Percentiles rank a stretch among this genome's conserved stretches.
These are phyloP conservation scores for Lentinula guzmanii DNA, from an alignment of 768 basidiomycete species.

Conservation along the genomic window DNA sequence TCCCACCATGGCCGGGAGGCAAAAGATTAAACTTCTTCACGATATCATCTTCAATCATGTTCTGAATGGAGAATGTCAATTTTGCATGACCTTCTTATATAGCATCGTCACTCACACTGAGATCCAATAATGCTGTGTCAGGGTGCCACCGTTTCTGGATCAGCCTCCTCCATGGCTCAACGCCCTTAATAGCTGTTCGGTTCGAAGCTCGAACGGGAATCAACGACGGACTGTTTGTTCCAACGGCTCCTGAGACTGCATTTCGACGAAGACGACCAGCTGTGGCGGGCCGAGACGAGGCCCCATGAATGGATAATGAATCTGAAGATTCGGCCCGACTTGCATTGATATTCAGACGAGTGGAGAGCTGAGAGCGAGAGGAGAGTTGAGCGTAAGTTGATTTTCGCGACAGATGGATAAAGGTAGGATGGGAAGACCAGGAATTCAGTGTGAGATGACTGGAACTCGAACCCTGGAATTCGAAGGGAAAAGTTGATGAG, in stretches of 20 bases:
- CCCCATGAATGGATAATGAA: slow-evolving; percentile 62
- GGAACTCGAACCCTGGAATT: slow-evolving; percentile 19
- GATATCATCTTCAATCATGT: slow-evolving; percentile 72
- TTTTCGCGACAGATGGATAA: slow-evolving; percentile 21
- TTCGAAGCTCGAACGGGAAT: slow-evolving; percentile 5
- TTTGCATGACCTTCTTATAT: slow-evolving; percentile 9
- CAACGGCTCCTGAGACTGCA: slow-evolving; percentile 30
- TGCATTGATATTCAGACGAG: slow-evolving; percentile 24
- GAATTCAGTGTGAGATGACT: slow-evolving; percentile 30
- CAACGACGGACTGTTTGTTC: neutral
- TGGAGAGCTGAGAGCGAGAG: slow-evolving; percentile 29
- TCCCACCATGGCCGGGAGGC: slow-evolving; percentile 68
- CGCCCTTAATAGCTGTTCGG: slow-evolving; percentile 10
- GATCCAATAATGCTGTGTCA: slow-evolving; percentile 66
- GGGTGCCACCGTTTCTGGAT: slow-evolving; percentile 70
- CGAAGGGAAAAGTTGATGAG: slow-evolving; percentile 12
- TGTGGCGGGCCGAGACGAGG: slow-evolving; percentile 37
- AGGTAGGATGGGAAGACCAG: slow-evolving; percentile 23
- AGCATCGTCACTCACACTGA: slow-evolving; percentile 55
- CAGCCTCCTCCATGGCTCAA: slow-evolving; percentile 74
- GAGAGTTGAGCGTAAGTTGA: slow-evolving; percentile 19
- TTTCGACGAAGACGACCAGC: slow-evolving; percentile 57
- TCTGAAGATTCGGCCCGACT: slow-evolving; percentile 37
- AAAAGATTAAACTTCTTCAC: slow-evolving; percentile 65
- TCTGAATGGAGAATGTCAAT: slow-evolving; percentile 35